These are phyloP conservation scores for Sporothrix phasma DNA, from an alignment of 2,329 filamentous ascomycete genomes.

Conservation along the genomic window DNA sequence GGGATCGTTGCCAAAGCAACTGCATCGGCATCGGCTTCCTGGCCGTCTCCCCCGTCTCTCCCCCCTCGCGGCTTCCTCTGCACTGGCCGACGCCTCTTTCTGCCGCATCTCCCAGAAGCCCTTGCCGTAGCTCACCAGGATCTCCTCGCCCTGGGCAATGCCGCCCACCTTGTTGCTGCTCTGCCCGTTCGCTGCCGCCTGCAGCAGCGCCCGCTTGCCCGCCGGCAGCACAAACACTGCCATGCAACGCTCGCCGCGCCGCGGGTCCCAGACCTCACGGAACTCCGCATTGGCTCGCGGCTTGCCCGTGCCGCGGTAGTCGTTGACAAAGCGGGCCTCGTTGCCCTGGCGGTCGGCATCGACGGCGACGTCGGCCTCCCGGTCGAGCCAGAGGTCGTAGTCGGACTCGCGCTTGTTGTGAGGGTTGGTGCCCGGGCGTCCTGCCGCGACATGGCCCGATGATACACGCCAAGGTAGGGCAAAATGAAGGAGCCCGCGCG, in stretches of 20 bases:
- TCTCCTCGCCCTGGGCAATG: constrained; percentile 52
- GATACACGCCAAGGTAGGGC: constrained; percentile 52
- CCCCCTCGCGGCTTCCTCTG: not conserved
- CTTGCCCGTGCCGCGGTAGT: constrained; percentile 47
- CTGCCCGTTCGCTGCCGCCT: not conserved
- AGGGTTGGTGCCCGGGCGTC: constrained; percentile 24
- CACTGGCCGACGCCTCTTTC: constrained; percentile 28
- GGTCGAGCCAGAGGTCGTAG: constrained; percentile 56
- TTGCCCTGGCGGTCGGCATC: constrained; percentile 51
- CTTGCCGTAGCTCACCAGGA: constrained; percentile 57
- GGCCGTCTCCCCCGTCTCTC: no score
- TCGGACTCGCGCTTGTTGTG: constrained; percentile 37
- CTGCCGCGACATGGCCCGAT: constrained; percentile 31
- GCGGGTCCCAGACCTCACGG: constrained; percentile 45
- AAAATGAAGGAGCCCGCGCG: constrained; percentile 46
- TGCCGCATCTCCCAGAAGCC: constrained; percentile 52
- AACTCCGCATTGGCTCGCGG: constrained; percentile 49
- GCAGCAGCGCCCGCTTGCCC: constrained; percentile 27
- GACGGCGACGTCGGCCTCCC: constrained; percentile 46
- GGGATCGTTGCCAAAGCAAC: not conserved
- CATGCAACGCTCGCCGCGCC: constrained; percentile 43
- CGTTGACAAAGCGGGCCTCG: constrained; percentile 57
- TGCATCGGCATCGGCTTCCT: not conserved
- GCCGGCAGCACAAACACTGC: constrained; percentile 46
- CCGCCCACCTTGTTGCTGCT: constrained; percentile 1